Percentiles rank a stretch among this genome's conserved stretches.
These are phyloP conservation scores for Trypanosoma caninum DNA, from an alignment of 208 protist genomes.

Conservation along the genomic window DNA sequence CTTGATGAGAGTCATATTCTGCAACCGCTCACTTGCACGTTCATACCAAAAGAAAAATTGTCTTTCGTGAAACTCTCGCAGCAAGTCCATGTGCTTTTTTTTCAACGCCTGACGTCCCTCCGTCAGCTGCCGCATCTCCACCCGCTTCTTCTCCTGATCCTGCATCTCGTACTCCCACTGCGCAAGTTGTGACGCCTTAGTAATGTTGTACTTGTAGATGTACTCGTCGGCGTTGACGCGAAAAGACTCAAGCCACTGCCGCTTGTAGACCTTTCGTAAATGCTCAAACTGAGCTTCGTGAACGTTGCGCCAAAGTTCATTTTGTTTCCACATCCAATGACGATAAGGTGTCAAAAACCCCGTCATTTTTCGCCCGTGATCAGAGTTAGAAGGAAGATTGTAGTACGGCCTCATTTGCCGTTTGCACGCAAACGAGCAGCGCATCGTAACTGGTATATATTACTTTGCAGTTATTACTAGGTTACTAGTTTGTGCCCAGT, in stretches of 20 bases:
- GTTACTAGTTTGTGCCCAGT: no score
- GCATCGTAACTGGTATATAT: constrained; percentile 34
- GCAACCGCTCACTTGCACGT: constrained; percentile 85
- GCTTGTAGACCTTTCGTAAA: constrained; percentile 88
- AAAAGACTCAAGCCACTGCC: constrained; percentile 91
- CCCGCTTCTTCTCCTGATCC: constrained; percentile 78
- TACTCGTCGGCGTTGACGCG: constrained; percentile 92
- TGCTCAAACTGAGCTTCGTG: constrained; percentile 93
- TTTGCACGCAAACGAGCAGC: constrained; percentile 18
- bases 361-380: constrained; percentile 85
- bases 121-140: constrained; percentile 64
- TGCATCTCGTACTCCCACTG: constrained; percentile 92
- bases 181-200: constrained; percentile 83
- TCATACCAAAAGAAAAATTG: constrained; percentile 94
- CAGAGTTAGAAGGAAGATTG: constrained; percentile 85
- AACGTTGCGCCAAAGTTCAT: constrained; percentile 90
- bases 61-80: constrained; percentile 87
- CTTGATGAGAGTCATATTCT: constrained; percentile 86
- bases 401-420: constrained; percentile 82
- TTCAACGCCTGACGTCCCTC: constrained; percentile 80
- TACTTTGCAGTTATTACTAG: background rate
- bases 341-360: constrained; percentile 87
- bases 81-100: constrained; percentile 89
- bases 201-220: constrained; percentile 93
- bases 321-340: constrained; percentile 93